A percentile compares a stretch with the other conserved stretches of the same genome.
phyloP scores from a whole-genome alignment of 345 rosid species.

The Melaleuca alternifolia region DNA sequence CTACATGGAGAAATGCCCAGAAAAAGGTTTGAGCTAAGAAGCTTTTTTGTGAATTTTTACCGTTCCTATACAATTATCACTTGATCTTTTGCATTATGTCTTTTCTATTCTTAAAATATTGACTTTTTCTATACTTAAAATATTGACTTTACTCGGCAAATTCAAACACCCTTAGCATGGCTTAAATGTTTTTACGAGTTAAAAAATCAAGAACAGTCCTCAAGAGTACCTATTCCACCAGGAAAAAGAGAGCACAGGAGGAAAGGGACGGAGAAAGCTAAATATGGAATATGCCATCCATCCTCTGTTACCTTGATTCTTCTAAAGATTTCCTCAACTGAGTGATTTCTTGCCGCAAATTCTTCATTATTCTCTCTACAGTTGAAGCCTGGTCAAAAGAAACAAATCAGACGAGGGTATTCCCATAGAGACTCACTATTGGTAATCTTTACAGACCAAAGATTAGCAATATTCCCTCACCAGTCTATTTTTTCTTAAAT shows the following conservation, averaged over 20 bases:
- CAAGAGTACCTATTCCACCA: neutral
- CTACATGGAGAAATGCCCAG: neutral
- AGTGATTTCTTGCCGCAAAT: slow-evolving; percentile 53
- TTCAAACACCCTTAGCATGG: neutral
- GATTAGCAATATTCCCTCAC: neutral
- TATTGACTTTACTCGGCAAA: neutral
- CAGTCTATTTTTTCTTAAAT: neutral
- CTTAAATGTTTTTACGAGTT: neutral
- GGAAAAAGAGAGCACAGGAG: neutral
- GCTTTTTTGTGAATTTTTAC: neutral
- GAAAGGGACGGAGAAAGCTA: neutral
- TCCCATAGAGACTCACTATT: neutral
- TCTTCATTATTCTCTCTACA: slow-evolving; percentile 81
- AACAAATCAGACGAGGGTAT: neutral
- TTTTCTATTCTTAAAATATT: neutral
- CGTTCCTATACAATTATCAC: neutral
- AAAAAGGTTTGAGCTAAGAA: neutral
- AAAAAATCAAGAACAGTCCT: neutral
- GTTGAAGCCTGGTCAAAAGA: slow-evolving; percentile 41
- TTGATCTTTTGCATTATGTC: neutral
- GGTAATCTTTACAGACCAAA: neutral
- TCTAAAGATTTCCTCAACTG: slow-evolving; percentile 64
- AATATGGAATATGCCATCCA: neutral
- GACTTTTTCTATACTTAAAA: no score
- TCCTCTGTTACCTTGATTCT: slow-evolving; percentile 54